Evolutionary conservation across 148 eudicot genomes (phyloP), one percentile per base, ranked within the genome.

Genomic region (Fagopyrum esculentum): DNA sequence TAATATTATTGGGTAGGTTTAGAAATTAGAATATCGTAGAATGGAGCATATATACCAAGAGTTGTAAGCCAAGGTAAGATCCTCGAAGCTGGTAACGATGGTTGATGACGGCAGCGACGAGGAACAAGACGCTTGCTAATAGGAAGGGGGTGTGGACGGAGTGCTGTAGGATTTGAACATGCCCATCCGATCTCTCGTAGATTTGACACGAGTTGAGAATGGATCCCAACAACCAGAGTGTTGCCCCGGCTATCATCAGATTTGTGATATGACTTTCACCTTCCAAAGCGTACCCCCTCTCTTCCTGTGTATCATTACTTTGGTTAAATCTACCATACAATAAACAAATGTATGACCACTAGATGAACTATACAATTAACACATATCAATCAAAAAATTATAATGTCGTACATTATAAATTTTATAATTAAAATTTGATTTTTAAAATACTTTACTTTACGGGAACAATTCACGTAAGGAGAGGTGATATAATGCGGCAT

Each of bases 131-230:
- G 79, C 97, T 93, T 19, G 87, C 91, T 77, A 89, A 71, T 78
- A 93, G 81, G 74, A 93, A 93, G 0, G 98, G 98, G 8, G 89
- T 80, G 71, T 77, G 86, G 73, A 93, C 94, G 76, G 87, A 79
- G 45, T 89, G 80, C 76, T 93, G 98, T 77, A 93, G 74, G 47
- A 93, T 74, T 78, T 93, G 98, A 69, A 91, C 78, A 75, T 89
- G 92, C n/a, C 89, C 97, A 82, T 88, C 92, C 0, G 98, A 86
- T 80, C 91, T 83, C 79, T 93, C 98, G 17, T 91, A 93, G 61
- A 91, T 81, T 70, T 93, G 98, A 81, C 96, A 93, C 2, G 92
- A 82, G 74, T 93, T 93, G 45, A 83, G 97, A 76, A 89, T 88
- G 6, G 98, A 93, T 10, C 97, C 98, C 19, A 91, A 73, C 51